phyloP scores from a whole-genome alignment of 805 yeast genomes.

The Kodamaea neixiangensis region DNA sequence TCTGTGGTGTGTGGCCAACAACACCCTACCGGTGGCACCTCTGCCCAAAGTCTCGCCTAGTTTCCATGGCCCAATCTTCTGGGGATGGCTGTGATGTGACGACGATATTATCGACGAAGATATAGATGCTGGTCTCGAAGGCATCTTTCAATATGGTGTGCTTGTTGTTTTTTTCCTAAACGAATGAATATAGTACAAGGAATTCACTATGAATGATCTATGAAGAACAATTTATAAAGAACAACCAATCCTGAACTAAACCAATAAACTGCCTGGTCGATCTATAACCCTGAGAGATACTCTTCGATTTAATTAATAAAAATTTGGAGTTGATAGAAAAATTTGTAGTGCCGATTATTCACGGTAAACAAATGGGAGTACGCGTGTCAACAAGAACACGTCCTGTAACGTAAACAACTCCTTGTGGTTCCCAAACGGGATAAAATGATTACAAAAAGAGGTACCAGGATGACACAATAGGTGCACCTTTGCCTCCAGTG shows the following conservation, averaged over 20 bases:
- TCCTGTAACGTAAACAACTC: conserved; percentile 1
- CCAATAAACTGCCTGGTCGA: too few species aligned
- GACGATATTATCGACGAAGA: conserved; percentile 55
- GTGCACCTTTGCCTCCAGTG: background rate
- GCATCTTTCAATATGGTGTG: background rate
- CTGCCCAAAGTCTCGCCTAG: conserved; percentile 77
- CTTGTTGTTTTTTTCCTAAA: too few species aligned
- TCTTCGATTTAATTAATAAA: background rate
- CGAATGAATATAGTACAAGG: too few species aligned
- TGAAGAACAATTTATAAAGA: too few species aligned
- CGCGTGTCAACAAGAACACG: conserved; percentile 4
- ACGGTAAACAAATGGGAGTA: conserved; percentile 5
- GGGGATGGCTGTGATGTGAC: conserved; percentile 47
- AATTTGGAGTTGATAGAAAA: background rate
- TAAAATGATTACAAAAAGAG: background rate
- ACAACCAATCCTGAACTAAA: too few species aligned
- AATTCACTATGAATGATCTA: too few species aligned
- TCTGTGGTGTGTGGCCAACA: conserved; percentile 66
- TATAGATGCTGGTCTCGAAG: conserved; percentile 60
- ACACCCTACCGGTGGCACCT: conserved; percentile 81
- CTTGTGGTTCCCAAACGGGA: conserved; percentile 5
- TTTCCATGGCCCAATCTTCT: conserved; percentile 78
- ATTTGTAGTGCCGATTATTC: conserved; percentile 4
- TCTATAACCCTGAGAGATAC: background rate
- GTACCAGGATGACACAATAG: background rate